These are phyloP conservation scores for Rhodosorus marinus DNA, from an alignment of 23 red algal species.

Conservation along the genomic window DNA sequence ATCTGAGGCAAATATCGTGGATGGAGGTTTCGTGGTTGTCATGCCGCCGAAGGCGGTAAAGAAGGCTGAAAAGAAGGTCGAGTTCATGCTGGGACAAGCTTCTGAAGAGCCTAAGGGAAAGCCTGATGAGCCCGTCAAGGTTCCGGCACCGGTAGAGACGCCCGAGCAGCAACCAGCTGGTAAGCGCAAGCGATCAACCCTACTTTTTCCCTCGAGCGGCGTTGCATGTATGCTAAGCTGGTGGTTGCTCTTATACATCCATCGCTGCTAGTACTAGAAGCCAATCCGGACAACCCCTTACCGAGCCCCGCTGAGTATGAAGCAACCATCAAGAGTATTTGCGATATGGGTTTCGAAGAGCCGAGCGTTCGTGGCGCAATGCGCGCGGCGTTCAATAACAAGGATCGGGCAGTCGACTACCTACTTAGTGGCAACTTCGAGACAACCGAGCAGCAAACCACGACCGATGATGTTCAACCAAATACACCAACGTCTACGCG, in stretches of 20 bases:
- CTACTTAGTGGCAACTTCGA: slow-evolving; percentile 51
- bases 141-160: not conserved
- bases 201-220: not conserved
- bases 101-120: slow-evolving; percentile 1
- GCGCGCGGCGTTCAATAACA: slow-evolving; percentile 89
- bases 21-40: slow-evolving; percentile 68
- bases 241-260: slow-evolving; percentile 1
- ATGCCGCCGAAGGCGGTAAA: slow-evolving; percentile 60
- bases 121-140: not conserved
- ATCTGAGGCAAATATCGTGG: slow-evolving; percentile 27
- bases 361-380: slow-evolving; percentile 43
- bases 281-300: slow-evolving; percentile 10
- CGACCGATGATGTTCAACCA: too few species aligned
- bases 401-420: slow-evolving; percentile 84
- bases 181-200: not conserved
- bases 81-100: slow-evolving; percentile 1
- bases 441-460: too few species aligned
- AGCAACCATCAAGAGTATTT: slow-evolving; percentile 34
- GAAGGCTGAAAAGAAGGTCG: not conserved
- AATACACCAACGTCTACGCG: too few species aligned
- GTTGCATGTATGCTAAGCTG: not conserved
- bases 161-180: not conserved
- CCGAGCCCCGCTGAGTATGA: slow-evolving; percentile 48
- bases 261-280: not conserved
- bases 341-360: slow-evolving; percentile 93